Evolutionary conservation across 208 protist species (phyloP), one percentile per base, ranked within the genome.

Genomic region (Acanthamoeba sp.): DNA sequence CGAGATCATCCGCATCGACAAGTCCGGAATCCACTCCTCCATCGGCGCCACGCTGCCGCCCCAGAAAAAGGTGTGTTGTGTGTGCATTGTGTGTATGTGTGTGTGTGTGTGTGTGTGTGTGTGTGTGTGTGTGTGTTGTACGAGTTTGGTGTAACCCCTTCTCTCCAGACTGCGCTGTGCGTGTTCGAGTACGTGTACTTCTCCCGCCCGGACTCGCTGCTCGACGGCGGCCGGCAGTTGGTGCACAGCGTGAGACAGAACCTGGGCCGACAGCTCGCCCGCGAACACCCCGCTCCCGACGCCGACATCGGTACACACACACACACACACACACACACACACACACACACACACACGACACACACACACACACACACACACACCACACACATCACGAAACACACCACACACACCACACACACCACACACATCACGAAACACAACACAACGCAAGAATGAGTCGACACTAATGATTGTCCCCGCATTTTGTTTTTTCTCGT

Each of bases 131-230:
- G 78, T 22, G n/a, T n/a, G n/a, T n/a, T n/a, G 4, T 18, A 38
- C 73, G 45, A 55, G 10, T 24, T 27, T 50, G 20, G 7, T 24
- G 27, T 2, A 57, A n/a, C n/a, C n/a, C n/a, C n/a, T n/a, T n/a
- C n/a, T n/a, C n/a, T n/a, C n/a, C 42, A 93, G 29, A 34, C 59
- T 22, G 84, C 94, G 16, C 59, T 94, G 9, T 98, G 97, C 89
- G 87, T 98, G 12, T 98, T 98, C 95, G 97, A 98, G 95, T 97
- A 98, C 84, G 96, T 98, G n/a, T 98, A 98, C 95, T 97, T 98
- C 78, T 95, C 96, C 29, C 96, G 97, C 29, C 97, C 97, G 48
- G 96, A 98, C 82, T 97, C 96, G 16, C n/a, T 97, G 6, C 73
- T 97, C 52, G 96, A 97, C 36, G 40, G 71, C 27, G 96, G 95